Evolutionary conservation across 176 grass and related monocot species (phyloP), one percentile per base, ranked within the genome.

Genomic region (Paspalum vaginatum): DNA sequence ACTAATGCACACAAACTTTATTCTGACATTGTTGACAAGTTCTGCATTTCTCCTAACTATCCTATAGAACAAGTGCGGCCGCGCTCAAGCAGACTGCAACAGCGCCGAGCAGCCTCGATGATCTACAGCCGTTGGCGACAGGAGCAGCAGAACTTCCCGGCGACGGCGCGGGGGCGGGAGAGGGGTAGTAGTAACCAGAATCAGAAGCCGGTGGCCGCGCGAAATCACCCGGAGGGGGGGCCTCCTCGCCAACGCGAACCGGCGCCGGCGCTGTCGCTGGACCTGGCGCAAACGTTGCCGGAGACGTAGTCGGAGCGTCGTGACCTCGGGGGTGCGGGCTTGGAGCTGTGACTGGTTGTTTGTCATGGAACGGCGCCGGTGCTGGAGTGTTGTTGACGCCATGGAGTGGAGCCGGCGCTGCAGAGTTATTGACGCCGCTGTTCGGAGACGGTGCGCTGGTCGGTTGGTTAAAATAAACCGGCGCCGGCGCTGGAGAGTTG

Each of bases 31-130:
- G 2, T 37, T 20, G 8, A 50, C n/a, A 79, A 15, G 49, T 38
- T 59, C 8, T 75, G 16, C 21, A 18, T 32, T 32, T 32, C 32
- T 32, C 32, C 32, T 32, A 26, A 20, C 65, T 57, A 7, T n/a
- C 18, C 81, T 84, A 88, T n/a, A 84, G 4, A 55, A 88, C 20
- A n/a, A 88, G 40, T 21, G 60, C 7, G 63, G 65, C 54, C 9
- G 53, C 76, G 43, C 54, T 24, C 26, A 88, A 10, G 2, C 27
- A 68, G 18, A 84, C 17, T 9, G 21, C 81, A 15, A 52, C 32
- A 11, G 37, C 52, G 3, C 78, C 53, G 44, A 88, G 68, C 43
- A 88, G 22, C 41, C 22, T 20, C 3, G 71, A 47, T 2, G 71
- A 39, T 11, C 68, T 69, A 46, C 21, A 66, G 68, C 45, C 61